These are phyloP conservation scores for Ascochyta lentis DNA, from an alignment of 2,329 filamentous ascomycete species.

Conservation along the genomic window DNA sequence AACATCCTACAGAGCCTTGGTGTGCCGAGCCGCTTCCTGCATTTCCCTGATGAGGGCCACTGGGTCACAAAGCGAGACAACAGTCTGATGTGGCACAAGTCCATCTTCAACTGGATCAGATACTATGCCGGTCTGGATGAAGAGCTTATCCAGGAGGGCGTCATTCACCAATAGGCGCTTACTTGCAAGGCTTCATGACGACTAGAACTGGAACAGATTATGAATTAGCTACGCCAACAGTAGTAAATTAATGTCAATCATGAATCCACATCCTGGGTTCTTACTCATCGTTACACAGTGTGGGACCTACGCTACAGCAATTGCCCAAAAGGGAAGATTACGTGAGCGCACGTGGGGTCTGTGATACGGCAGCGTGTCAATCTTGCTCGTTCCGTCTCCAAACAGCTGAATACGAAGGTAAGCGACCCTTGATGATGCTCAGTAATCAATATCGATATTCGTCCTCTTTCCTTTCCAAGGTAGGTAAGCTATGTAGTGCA, in stretches of 20 bases:
- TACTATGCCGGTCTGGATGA: constrained; percentile 42
- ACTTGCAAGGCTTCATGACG: not conserved
- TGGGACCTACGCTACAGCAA: not conserved
- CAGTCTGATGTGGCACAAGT: constrained; percentile 81
- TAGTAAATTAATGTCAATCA: not conserved
- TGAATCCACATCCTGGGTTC: not conserved
- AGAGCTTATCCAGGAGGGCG: constrained; percentile 38
- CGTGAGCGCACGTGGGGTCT: not conserved
- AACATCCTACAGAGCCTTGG: constrained; percentile 80
- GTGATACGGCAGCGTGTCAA: not conserved
- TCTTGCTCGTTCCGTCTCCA: not conserved
- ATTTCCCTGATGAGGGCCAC: constrained; percentile 80
- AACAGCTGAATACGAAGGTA: not conserved
- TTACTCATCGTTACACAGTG: not conserved
- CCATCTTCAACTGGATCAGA: constrained; percentile 47
- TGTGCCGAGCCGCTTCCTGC: constrained; percentile 77
- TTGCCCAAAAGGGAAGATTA: not conserved
- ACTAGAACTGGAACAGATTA: not conserved
- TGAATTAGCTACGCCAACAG: too few species aligned
- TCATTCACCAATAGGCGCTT: constrained; percentile 38
- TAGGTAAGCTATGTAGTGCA: not conserved
- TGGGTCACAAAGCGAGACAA: constrained; percentile 93
- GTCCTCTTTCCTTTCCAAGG: too few species aligned
- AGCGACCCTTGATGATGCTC: not conserved
- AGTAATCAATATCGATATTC: not conserved